phyloP scores from a whole-genome alignment of 164 flowering plant genomes.

The Vitis rupestris region DNA sequence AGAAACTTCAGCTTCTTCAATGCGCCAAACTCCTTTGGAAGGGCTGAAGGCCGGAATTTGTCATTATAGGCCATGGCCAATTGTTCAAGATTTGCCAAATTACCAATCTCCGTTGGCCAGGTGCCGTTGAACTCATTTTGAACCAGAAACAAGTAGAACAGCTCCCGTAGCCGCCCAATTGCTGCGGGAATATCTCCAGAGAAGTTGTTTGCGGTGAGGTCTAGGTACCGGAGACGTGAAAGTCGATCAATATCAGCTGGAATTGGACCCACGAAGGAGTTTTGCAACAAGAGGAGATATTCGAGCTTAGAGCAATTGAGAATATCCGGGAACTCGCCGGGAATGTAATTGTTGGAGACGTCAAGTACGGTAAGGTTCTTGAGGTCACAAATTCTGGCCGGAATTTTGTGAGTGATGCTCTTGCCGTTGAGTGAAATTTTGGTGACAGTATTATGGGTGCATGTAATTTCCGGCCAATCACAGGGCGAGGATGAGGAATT shows the following conservation, averaged over 20 bases:
- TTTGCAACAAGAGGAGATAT: constrained; percentile 52
- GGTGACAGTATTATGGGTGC: too few species aligned
- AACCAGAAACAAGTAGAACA: constrained; percentile 30
- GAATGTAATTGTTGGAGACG: too few species aligned
- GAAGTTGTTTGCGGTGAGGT: constrained; percentile 63
- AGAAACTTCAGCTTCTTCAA: constrained; percentile 41
- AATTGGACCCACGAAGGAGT: constrained; percentile 55
- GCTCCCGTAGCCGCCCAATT: constrained; percentile 36
- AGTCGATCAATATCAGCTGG: constrained; percentile 55
- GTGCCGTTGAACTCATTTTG: constrained; percentile 53
- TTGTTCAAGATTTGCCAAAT: constrained; percentile 39
- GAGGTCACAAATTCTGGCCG: too few species aligned
- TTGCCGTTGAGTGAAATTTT: too few species aligned
- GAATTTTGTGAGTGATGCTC: too few species aligned
- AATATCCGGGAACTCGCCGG: too few species aligned
- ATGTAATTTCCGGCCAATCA: too few species aligned
- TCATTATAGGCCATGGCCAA: constrained; percentile 37
- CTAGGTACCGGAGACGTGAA: constrained; percentile 32
- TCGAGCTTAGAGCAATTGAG: constrained; percentile 59
- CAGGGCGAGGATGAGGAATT: too few species aligned
- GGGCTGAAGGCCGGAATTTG: constrained; percentile 26
- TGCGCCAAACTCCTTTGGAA: constrained; percentile 43
- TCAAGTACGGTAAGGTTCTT: too few species aligned
- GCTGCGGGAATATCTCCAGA: constrained; percentile 61
- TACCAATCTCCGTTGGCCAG: constrained; percentile 57